Evolutionary conservation across 2,329 filamentous ascomycete species (phyloP).

Genomic region (Grosmannia clavigera): DNA sequence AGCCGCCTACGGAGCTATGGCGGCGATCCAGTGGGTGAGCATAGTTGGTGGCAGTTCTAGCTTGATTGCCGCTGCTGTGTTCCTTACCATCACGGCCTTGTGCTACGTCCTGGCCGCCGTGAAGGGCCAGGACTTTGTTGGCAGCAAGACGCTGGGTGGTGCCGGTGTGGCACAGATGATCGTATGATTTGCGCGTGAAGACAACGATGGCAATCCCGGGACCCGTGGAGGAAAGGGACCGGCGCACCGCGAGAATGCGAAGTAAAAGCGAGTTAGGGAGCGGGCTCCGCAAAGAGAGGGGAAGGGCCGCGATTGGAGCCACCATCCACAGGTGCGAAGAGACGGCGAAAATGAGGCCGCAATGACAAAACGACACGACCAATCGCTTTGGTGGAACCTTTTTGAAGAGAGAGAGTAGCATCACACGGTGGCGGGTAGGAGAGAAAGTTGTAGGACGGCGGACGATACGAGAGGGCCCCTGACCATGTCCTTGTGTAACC

Average conservation of each 20-base stretch:
- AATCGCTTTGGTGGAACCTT: background rate
- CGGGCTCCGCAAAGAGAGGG: background rate
- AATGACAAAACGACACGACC: background rate
- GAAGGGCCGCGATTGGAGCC: background rate
- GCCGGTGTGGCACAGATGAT: constrained; percentile 97
- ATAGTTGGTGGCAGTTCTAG: constrained; percentile 51
- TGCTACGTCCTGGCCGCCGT: constrained; percentile 74
- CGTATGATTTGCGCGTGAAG: constrained; percentile 42
- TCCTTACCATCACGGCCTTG: constrained; percentile 61
- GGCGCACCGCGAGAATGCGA: background rate
- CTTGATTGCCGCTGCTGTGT: constrained; percentile 74
- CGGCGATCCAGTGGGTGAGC: constrained; percentile 72
- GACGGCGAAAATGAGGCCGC: background rate
- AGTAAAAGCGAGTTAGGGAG: background rate
- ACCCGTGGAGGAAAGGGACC: background rate
- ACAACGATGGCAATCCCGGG: background rate
- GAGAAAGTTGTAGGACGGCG: background rate
- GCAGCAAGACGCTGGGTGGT: constrained; percentile 92
- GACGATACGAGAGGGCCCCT: background rate
- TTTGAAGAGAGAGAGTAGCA: background rate
- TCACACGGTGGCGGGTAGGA: background rate
- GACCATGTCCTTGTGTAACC: background rate
- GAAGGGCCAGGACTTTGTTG: constrained; percentile 76
- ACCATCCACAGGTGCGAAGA: background rate
- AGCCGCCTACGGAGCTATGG: constrained; percentile 72